A percentile compares a stretch with the other conserved stretches of the same genome.
Conservation (phyloP, 2,329 filamentous ascomycete species). For the Chaetomiaceae sp. region DNA sequence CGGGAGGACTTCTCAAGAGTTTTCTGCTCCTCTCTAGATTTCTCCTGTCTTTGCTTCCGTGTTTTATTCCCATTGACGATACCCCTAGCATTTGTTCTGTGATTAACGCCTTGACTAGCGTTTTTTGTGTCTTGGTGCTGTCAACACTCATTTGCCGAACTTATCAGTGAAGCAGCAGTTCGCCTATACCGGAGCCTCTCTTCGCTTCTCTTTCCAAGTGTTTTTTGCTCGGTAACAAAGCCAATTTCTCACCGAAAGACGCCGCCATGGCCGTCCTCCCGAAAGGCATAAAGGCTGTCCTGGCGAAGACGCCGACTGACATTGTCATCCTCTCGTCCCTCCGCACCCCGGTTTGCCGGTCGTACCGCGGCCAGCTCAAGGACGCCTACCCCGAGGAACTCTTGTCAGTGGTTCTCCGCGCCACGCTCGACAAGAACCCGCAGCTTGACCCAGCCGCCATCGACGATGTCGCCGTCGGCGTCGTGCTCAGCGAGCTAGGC, state of each 20-base stretch:
- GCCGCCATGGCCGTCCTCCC: conserved; percentile 36
- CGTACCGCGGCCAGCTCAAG: conserved; percentile 78
- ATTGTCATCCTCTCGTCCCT: conserved; percentile 87
- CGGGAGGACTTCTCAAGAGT: neutral
- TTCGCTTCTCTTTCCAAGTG: neutral
- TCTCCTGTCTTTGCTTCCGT: neutral
- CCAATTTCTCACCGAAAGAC: neutral
- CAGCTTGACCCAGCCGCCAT: conserved; percentile 65
- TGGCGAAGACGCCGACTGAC: conserved; percentile 74
- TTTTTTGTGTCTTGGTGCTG: neutral
- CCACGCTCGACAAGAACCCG: conserved; percentile 68
- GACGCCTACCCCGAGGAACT: conserved; percentile 90
- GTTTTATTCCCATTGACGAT: neutral
- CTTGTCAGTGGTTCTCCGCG: conserved; percentile 61
- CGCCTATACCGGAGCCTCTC: neutral
- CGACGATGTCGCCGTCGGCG: conserved; percentile 80
- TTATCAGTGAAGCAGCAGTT: neutral
- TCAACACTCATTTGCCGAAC: conserved; percentile 10
- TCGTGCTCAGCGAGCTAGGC: conserved; percentile 85
- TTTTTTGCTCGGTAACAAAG: neutral
- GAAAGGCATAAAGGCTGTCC: conserved; percentile 68
- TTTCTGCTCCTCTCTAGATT: neutral
- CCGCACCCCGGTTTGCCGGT: conserved; percentile 78
- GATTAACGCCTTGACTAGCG: neutral
- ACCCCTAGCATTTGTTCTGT: conserved; percentile 6